phyloP scores from a whole-genome alignment of 768 basidiomycete species.

The Amanita phalloides region DNA sequence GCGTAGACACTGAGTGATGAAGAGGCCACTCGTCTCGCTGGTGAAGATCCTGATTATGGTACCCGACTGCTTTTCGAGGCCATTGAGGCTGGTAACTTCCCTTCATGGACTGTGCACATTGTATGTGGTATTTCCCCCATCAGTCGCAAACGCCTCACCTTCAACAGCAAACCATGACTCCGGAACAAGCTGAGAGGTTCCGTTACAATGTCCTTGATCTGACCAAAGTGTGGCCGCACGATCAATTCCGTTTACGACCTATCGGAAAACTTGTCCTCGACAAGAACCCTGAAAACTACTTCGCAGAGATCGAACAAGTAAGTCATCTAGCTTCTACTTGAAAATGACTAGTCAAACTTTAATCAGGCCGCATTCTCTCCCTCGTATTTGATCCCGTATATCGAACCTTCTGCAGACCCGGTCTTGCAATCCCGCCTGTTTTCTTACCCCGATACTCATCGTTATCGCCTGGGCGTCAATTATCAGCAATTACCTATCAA shows the following conservation, averaged over 20 bases:
- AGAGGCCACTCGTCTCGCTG: slow-evolving; percentile 54
- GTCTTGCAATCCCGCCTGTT: slow-evolving; percentile 92
- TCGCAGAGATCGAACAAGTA: slow-evolving; percentile 91
- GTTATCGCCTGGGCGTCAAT: slow-evolving; percentile 73
- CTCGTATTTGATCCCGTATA: slow-evolving; percentile 77
- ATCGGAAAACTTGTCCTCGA: slow-evolving; percentile 80
- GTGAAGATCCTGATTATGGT: slow-evolving; percentile 79
- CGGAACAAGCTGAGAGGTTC: slow-evolving; percentile 83
- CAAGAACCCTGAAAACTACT: slow-evolving; percentile 78
- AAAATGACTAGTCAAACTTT: not conserved
- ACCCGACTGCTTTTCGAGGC: slow-evolving; percentile 68
- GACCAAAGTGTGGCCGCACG: slow-evolving; percentile 89
- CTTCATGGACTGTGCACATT: slow-evolving; percentile 83
- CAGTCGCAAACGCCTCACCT: not conserved
- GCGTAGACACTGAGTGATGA: slow-evolving; percentile 59
- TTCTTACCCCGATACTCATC: slow-evolving; percentile 88
- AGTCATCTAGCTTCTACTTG: slow-evolving; percentile 14
- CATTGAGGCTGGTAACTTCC: slow-evolving; percentile 73
- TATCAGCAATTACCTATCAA: slow-evolving; percentile 88
- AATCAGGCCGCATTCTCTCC: slow-evolving; percentile 75
- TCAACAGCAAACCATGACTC: slow-evolving; percentile 81
- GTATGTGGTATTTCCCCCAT: slow-evolving; percentile 28
- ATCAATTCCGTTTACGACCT: slow-evolving; percentile 77
- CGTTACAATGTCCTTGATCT: slow-evolving; percentile 86
- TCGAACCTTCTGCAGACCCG: slow-evolving; percentile 86